phyloP scores from a whole-genome alignment of 164 flowering plant species.

The Euptelea pleiosperma region DNA sequence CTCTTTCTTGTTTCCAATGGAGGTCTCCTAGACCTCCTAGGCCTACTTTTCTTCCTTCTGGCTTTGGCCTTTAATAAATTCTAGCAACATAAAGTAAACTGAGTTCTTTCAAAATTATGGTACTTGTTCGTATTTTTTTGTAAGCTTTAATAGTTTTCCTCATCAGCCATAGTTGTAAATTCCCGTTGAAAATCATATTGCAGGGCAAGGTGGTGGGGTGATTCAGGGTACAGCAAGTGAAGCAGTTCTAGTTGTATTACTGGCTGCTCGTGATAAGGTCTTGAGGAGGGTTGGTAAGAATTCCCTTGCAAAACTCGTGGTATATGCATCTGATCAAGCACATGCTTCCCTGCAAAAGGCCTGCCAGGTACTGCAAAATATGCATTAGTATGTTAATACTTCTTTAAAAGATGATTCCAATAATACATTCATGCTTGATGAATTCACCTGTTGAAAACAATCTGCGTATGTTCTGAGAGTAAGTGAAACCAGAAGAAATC shows the following conservation, averaged over 20 bases:
- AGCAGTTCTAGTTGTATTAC: conserved; percentile 72
- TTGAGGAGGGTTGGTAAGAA: conserved; percentile 58
- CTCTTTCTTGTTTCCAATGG: too few species aligned
- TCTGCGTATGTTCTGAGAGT: too few species aligned
- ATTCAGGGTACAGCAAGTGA: conserved; percentile 98
- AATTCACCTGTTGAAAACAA: too few species aligned
- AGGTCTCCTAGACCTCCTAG: too few species aligned
- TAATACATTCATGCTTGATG: too few species aligned
- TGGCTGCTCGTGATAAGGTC: conserved; percentile 81
- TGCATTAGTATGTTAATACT: too few species aligned
- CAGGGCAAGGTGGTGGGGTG: conserved; percentile 96
- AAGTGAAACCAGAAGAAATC: too few species aligned
- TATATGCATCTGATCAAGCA: conserved; percentile 83
- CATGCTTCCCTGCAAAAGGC: conserved; percentile 83
- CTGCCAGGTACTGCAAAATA: conserved; percentile 59
- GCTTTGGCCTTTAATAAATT: too few species aligned
- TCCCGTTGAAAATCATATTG: conserved; percentile 9
- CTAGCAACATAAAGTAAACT: neutral
- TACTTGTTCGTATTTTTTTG: neutral
- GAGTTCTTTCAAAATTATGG: neutral
- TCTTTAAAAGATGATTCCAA: too few species aligned
- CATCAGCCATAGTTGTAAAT: neutral
- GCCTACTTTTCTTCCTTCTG: too few species aligned
- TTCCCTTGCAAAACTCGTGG: conserved; percentile 69
- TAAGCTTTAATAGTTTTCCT: neutral